Evolutionary conservation across 2,329 filamentous ascomycete species (phyloP).

Genomic region (Tolypocladium guangdongense): DNA sequence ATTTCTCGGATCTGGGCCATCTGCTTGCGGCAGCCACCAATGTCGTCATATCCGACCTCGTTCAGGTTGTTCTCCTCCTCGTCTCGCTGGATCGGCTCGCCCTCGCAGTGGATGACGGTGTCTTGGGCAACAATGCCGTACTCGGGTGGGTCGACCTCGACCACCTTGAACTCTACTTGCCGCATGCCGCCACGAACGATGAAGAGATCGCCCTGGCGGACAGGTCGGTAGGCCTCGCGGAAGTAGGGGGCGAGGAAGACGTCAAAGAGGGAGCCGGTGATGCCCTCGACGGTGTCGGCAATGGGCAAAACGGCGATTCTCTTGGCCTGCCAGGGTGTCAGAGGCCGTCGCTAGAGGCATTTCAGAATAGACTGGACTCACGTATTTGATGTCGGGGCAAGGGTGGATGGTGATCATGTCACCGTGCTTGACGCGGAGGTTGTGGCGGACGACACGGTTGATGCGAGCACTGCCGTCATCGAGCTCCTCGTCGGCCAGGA

Average conservation of each 20-base stretch:
- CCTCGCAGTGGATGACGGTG: constrained; percentile 97
- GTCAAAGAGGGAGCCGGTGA: constrained; percentile 96
- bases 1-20: constrained; percentile 99
- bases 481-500: constrained; percentile 92
- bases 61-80: constrained; percentile 99
- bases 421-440: constrained; percentile 95
- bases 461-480: constrained; percentile 95
- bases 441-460: constrained; percentile 97
- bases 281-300: constrained; percentile 93
- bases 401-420: constrained; percentile 96
- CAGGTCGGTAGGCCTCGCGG: constrained; percentile 95
- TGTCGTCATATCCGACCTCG: constrained; percentile 98
- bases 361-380: constrained; percentile 36
- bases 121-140: constrained; percentile 98
- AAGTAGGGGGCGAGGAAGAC: constrained; percentile 99
- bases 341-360: neutral
- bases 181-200: constrained; percentile 96
- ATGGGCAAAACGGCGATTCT: constrained; percentile 97
- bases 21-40: constrained; percentile 98
- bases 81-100: constrained; percentile 76
- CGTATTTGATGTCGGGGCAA: constrained; percentile 99
- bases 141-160: constrained; percentile 96
- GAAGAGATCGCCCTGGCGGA: constrained; percentile 95
- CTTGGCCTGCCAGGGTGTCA: constrained; percentile 60
- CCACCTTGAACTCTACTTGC: constrained; percentile 98